phyloP scores from a whole-genome alignment of 78 protist species.

The slime mould (Dictyostelium discoideum) region DNA sequence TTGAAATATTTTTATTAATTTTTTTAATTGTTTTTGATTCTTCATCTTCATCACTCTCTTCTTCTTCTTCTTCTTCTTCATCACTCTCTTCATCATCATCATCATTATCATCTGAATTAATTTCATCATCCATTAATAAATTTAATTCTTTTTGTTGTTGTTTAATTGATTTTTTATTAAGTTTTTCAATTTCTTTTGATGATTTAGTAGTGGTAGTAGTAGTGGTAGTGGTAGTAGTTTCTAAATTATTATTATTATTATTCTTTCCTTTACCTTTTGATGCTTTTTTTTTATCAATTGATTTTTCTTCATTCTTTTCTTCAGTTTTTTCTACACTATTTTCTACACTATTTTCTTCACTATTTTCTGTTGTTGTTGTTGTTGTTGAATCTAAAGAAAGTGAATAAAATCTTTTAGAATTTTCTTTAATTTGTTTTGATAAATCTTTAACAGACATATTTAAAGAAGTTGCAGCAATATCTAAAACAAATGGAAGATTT shows the following conservation, averaged over 20 bases:
- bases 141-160: slow-evolving; percentile 16
- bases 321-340: neutral
- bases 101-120: neutral
- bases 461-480: slow-evolving; percentile 10
- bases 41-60: neutral
- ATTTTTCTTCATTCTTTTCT: neutral
- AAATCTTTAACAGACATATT: slow-evolving; percentile 2
- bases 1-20: slow-evolving; percentile 17
- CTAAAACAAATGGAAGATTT: slow-evolving; percentile 22
- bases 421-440: neutral
- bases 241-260: neutral
- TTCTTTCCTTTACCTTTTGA: neutral
- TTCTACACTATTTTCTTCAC: neutral
- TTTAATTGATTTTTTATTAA: slow-evolving; percentile 1
- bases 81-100: slow-evolving; percentile 14
- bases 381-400: neutral
- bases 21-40: neutral
- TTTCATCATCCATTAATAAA: neutral
- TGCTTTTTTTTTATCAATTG: neutral
- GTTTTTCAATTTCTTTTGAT: neutral
- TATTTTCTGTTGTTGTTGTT: neutral
- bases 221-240: neutral
- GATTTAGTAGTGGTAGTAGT: neutral
- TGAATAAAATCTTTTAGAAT: slow-evolving; percentile 46
- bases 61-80: neutral